Conservation (phyloP, 352 stramenopile species). For the Phytophthora pinifolia region DNA sequence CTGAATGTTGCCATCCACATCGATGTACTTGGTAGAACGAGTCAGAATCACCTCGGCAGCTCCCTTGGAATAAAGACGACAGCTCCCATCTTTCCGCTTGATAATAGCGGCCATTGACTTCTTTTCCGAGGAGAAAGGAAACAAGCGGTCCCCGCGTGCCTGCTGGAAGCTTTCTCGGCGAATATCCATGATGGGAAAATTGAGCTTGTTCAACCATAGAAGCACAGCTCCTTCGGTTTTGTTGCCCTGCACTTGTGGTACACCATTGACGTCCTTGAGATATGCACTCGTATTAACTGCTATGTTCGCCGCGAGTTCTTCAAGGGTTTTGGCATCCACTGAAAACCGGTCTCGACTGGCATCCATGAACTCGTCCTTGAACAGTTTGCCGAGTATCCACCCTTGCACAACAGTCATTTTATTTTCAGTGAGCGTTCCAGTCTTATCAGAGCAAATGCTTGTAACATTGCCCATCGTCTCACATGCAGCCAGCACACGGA, state of each 20-base stretch:
- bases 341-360: conserved; percentile 26
- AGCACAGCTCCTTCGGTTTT: conserved; percentile 86
- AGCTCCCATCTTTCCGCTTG: conserved; percentile 32
- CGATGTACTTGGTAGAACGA: conserved; percentile 70
- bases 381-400: conserved; percentile 74
- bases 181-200: conserved; percentile 65
- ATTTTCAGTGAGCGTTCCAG: conserved; percentile 97
- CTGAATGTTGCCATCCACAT: conserved; percentile 43
- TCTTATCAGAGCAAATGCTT: conserved; percentile 98
- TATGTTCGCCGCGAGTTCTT: conserved; percentile 54
- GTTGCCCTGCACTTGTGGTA: conserved; percentile 61
- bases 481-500: conserved; percentile 96
- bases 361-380: conserved; percentile 34
- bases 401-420: conserved; percentile 97
- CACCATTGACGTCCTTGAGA: conserved; percentile 50
- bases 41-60: conserved; percentile 73
- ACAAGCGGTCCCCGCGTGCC: conserved; percentile 59
- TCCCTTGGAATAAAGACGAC: conserved; percentile 70
- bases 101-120: conserved; percentile 82
- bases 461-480: conserved; percentile 99
- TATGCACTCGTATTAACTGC: conserved; percentile 79
- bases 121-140: conserved; percentile 81
- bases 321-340: conserved; percentile 40
- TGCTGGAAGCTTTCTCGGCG: conserved; percentile 54
- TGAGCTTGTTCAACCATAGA: conserved; percentile 63